Evolutionary conservation across 1,139 yeast genomes (phyloP).

Genomic region (Pneumocystis jirovecii): DNA sequence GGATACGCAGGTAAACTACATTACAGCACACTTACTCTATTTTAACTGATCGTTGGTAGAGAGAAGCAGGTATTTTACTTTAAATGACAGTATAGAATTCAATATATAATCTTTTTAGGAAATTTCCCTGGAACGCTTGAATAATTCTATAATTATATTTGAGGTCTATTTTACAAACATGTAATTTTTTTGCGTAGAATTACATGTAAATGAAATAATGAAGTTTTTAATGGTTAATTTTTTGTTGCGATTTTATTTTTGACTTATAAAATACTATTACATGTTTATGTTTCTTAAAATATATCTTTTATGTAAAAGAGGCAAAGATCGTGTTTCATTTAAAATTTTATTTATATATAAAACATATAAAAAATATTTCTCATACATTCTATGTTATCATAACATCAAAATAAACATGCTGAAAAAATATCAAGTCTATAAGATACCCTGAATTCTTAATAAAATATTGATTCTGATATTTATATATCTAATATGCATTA

Average conservation of each 20-base stretch:
- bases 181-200: not conserved
- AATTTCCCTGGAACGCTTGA: not conserved
- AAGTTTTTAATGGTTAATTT: not conserved
- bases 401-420: not conserved
- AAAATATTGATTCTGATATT: not conserved
- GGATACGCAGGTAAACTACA: not conserved
- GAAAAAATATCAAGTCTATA: not conserved
- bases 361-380: no score
- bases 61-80: not conserved
- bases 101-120: not conserved
- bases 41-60: not conserved
- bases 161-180: not conserved
- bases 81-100: not conserved
- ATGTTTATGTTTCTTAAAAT: no score
- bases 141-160: not conserved
- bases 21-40: not conserved
- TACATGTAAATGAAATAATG: not conserved
- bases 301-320: no score
- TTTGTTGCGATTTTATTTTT: not conserved
- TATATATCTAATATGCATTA: not conserved
- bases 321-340: no score
- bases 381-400: no score
- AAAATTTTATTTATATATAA: no score
- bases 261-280: not conserved
- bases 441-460: not conserved